phyloP scores from a whole-genome alignment of 1,284 basidiomycete species.

The Sporisorium graminicola region DNA sequence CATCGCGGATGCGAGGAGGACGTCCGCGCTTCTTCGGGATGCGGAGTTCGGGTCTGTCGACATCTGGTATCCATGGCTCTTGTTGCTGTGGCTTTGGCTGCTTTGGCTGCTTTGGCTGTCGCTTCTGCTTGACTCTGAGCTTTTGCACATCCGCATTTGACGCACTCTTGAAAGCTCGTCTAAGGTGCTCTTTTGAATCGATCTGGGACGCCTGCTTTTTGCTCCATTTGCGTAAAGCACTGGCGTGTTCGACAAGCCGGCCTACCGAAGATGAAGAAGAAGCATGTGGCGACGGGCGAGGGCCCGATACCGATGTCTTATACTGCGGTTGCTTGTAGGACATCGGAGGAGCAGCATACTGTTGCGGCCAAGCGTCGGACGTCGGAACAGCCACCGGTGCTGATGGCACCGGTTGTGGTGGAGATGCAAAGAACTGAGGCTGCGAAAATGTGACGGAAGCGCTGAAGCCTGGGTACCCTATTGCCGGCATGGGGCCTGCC shows the following conservation, averaged over 20 bases:
- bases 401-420: constrained; percentile 18
- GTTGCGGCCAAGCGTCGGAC: constrained; percentile 14
- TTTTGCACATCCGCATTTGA: background rate
- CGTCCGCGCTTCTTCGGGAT: constrained; percentile 19
- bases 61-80: constrained; percentile 4
- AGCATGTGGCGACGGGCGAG: background rate
- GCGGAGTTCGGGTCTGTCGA: constrained; percentile 10
- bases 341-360: constrained; percentile 7
- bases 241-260: background rate
- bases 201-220: background rate
- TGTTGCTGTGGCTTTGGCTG: constrained; percentile 10
- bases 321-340: constrained; percentile 2
- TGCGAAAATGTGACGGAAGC: constrained; percentile 42
- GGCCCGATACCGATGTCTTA: background rate
- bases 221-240: background rate
- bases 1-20: constrained; percentile 8
- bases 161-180: background rate
- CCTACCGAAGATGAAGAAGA: background rate
- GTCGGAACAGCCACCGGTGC: constrained; percentile 1
- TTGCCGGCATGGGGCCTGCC: constrained; percentile 12
- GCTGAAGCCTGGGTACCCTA: constrained; percentile 42
- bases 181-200: background rate
- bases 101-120: background rate
- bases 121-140: constrained; percentile 2
- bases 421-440: constrained; percentile 37